Base-by-base conservation (phyloP, 331 rosid species). In the Rosa hybrid region DNA sequence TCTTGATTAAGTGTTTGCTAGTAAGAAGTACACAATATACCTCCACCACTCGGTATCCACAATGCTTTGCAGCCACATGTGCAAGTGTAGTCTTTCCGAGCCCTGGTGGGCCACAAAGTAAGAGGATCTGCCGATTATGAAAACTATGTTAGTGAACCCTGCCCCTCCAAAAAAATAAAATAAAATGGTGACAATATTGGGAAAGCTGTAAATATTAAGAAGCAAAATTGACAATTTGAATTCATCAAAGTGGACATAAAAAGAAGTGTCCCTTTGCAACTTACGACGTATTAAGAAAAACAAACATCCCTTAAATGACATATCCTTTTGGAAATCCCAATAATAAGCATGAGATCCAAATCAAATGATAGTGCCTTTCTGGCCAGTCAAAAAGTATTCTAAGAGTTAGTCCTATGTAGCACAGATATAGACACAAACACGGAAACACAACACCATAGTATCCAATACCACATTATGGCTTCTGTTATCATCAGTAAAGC, bases 21-120 rank as follows among this genome's bases (percentile, higher is more conserved):
- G 59, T 74, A 41, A 23, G 65, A 73, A 51, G 68, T 68, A 77
- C 82, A 75, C 62, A 80, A 50, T 70, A 83, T 86, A 94, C 98
- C 98, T 94, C 98, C 79, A 90, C 88, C 67, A 91, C 98, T 57
- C 86, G 91, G 88, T 94, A 94, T 86, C 98, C 98, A 88, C 97
- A 94, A 63, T 94, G 98, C 84, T 82, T 89, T 74, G 98, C 98
- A 82, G 98, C 98, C 68, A 94, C 86, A 86, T 92, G 98, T 39
- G 98, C 98, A 71, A 94, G 97, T 56, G 98, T 94, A 77, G 98
- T 94, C 90, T 92, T 94, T 54, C 98, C 98, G 75, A 92, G 97
- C 63, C 98, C 98, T 0, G 97, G 97, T 45, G 97, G 91, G 69
- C 98, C 98, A 88, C 98, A 92, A 46, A 92, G 98, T 77, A 94